A percentile compares a stretch with the other conserved stretches of the same genome.
These are phyloP conservation scores for Angomonas deanei DNA, from an alignment of 208 protist species.

Conservation along the genomic window DNA sequence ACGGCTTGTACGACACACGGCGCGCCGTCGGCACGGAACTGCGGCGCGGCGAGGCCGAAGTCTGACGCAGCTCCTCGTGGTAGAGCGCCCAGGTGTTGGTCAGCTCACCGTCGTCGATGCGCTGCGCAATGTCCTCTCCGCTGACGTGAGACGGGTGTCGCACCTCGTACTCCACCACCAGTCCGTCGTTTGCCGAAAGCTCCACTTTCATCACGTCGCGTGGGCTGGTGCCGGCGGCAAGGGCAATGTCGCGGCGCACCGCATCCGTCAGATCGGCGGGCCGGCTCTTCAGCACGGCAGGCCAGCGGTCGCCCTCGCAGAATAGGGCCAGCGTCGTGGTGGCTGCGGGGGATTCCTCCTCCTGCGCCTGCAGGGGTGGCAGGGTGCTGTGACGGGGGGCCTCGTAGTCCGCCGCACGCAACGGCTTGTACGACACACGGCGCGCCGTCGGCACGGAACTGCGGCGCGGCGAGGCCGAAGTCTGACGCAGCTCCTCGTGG, in stretches of 20 bases:
- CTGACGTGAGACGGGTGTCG: background rate
- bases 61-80: background rate
- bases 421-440: background rate
- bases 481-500: background rate
- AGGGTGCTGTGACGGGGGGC: background rate
- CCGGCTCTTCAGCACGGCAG: background rate
- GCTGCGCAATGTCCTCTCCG: background rate
- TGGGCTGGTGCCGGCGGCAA: slow-evolving; percentile 1
- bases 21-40: background rate
- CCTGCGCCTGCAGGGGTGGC: background rate
- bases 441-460: background rate
- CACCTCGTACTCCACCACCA: slow-evolving; percentile 2
- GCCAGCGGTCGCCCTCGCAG: background rate
- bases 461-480: background rate
- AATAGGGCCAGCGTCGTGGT: background rate
- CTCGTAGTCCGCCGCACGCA: background rate
- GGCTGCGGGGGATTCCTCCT: background rate
- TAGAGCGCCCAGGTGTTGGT: background rate
- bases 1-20: background rate
- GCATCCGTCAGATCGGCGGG: background rate
- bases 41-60: background rate
- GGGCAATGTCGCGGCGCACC: slow-evolving; percentile 5
- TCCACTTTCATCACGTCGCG: slow-evolving; percentile 3
- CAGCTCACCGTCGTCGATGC: background rate
- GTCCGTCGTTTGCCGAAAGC: slow-evolving; percentile 8